These are phyloP conservation scores for Noccaea bulbosa DNA, from an alignment of 345 rosid genomes.

Conservation along the genomic window DNA sequence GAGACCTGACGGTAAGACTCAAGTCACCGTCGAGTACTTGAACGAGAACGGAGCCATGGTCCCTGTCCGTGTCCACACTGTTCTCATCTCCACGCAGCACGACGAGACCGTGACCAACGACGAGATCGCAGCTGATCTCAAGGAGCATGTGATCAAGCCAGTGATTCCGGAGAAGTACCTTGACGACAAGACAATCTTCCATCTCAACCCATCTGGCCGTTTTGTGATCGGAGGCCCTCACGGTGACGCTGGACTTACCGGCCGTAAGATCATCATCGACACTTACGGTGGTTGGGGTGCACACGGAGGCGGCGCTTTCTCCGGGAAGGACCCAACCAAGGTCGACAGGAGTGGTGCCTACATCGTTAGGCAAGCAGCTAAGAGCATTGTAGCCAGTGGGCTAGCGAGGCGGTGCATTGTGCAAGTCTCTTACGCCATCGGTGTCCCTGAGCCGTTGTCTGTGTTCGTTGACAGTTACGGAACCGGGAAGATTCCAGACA, in stretches of 20 bases:
- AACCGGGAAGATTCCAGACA: constrained; percentile 48
- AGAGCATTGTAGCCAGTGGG: constrained; percentile 50
- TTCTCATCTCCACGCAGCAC: constrained; percentile 48
- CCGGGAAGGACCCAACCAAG: constrained; percentile 79
- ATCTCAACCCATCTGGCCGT: constrained; percentile 82
- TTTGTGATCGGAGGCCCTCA: constrained; percentile 84
- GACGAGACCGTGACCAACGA: constrained; percentile 52
- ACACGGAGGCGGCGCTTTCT: constrained; percentile 86
- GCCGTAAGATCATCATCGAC: constrained; percentile 81
- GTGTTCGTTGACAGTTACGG: constrained; percentile 48
- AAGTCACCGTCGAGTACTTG: constrained; percentile 47
- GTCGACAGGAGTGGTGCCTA: constrained; percentile 83
- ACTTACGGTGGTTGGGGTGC: constrained; percentile 88
- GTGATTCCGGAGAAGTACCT: constrained; percentile 76
- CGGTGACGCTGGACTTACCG: constrained; percentile 84
- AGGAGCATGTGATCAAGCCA: constrained; percentile 68
- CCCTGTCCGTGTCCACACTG: constrained; percentile 50
- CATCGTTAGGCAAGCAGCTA: constrained; percentile 59
- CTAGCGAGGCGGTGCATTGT: constrained; percentile 46
- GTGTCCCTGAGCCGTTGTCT: constrained; percentile 52
- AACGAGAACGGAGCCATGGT: constrained; percentile 51
- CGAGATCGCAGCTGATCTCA: constrained; percentile 51
- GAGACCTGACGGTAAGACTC: constrained; percentile 50
- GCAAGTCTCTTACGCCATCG: constrained; percentile 49
- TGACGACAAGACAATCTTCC: constrained; percentile 84